Percentiles rank a stretch among this genome's conserved stretches.
These are phyloP conservation scores for Ceriops zippeliana DNA, from an alignment of 345 rosid genomes.

Conservation along the genomic window DNA sequence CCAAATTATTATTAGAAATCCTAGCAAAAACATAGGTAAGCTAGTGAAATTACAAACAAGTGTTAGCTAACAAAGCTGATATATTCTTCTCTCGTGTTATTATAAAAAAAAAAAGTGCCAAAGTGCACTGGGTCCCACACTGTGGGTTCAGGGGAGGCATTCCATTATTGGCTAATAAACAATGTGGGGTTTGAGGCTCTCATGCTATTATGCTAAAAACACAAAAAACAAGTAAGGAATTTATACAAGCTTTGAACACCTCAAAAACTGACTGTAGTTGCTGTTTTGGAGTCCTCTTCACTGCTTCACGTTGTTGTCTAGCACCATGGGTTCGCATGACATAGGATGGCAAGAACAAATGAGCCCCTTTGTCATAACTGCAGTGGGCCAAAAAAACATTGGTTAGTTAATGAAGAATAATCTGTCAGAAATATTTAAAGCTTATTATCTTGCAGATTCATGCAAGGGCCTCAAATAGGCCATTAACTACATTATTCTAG, in stretches of 20 bases:
- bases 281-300: constrained; percentile 53
- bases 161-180: too few species aligned
- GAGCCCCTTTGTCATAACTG: constrained; percentile 92
- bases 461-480: too few species aligned
- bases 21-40: constrained; percentile 6
- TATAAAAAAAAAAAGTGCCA: not conserved
- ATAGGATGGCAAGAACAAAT: constrained; percentile 74
- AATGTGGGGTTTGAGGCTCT: not conserved
- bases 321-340: constrained; percentile 92
- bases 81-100: not conserved
- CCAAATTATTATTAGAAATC: constrained; percentile 10
- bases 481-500: too few species aligned
- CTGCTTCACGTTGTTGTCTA: constrained; percentile 73
- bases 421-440: too few species aligned
- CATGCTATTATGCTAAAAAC: constrained; percentile 8
- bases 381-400: constrained; percentile 14
- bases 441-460: too few species aligned
- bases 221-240: not conserved
- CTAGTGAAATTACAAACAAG: not conserved
- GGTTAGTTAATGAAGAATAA: constrained; percentile 6
- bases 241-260: constrained; percentile 41
- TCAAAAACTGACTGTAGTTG: constrained; percentile 78
- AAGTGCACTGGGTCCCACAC: not conserved
- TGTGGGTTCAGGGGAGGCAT: too few species aligned
- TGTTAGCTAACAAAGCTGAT: constrained; percentile 4